phyloP scores from a whole-genome alignment of 2,329 filamentous ascomycete species.

The Alternaria novae-zelandiae region DNA sequence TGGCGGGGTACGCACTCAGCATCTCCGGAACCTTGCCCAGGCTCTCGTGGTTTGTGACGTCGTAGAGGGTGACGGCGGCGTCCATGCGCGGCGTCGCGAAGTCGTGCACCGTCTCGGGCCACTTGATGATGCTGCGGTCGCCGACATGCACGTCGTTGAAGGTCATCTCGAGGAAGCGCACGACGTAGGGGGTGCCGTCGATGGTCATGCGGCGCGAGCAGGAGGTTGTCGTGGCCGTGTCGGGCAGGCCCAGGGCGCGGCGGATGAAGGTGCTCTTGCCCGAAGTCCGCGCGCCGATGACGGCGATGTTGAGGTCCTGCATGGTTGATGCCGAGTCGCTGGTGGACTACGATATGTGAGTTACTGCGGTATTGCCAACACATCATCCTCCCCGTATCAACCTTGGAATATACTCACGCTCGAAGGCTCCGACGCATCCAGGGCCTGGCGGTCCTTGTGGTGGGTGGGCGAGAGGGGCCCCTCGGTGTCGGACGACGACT shows the following conservation, averaged over 20 bases:
- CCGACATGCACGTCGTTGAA: constrained; percentile 60
- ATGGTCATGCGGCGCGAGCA: constrained; percentile 62
- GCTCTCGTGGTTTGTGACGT: constrained; percentile 79
- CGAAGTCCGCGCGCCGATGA: constrained; percentile 60
- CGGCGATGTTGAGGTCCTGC: constrained; percentile 64
- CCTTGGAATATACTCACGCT: constrained; percentile 40
- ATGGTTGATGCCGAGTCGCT: constrained; percentile 44
- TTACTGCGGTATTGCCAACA: not conserved
- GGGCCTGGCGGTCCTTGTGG: constrained; percentile 32
- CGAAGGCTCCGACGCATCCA: constrained; percentile 29
- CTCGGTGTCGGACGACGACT: constrained; percentile 47
- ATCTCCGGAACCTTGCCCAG: constrained; percentile 76
- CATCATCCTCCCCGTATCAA: no score
- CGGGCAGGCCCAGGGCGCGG: constrained; percentile 61
- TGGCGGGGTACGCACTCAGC: constrained; percentile 68
- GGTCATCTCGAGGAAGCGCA: constrained; percentile 64
- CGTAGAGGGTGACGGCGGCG: constrained; percentile 84
- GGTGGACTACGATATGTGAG: constrained; percentile 25
- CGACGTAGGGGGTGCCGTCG: constrained; percentile 61
- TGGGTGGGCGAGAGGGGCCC: constrained; percentile 47
- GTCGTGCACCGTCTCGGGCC: constrained; percentile 66
- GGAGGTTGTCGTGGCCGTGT: constrained; percentile 50
- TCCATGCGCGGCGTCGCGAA: constrained; percentile 77
- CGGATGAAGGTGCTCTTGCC: constrained; percentile 68
- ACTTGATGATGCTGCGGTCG: constrained; percentile 60